Conservation (phyloP, 352 stramenopile genomes). For the Phytophthora pini region DNA sequence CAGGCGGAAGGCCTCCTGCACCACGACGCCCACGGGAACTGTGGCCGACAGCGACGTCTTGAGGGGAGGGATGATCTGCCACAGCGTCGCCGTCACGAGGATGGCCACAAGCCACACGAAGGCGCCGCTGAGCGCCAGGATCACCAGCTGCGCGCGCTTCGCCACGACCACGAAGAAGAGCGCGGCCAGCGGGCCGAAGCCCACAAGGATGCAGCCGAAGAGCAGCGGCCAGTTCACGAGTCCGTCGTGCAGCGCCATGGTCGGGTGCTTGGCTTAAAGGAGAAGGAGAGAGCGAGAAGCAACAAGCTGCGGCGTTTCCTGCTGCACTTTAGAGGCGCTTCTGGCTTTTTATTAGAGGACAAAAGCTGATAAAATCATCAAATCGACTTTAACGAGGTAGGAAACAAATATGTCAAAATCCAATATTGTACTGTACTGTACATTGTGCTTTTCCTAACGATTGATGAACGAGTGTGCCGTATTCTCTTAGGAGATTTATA, state of each 20-base stretch:
- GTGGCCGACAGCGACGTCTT: slow-evolving; percentile 79
- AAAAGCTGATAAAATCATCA: no score
- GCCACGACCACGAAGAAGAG: slow-evolving; percentile 85
- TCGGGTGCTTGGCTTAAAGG: slow-evolving; percentile 1
- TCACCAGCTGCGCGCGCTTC: slow-evolving; percentile 85
- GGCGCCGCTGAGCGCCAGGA: slow-evolving; percentile 78
- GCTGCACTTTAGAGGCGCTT: neutral
- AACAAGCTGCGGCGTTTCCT: slow-evolving; percentile 1
- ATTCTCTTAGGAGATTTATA: no score
- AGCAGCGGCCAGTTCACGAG: slow-evolving; percentile 87
- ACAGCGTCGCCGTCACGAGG: slow-evolving; percentile 77
- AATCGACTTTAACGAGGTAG: no score
- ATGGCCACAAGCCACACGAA: slow-evolving; percentile 88
- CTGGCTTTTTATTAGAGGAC: slow-evolving; percentile 9
- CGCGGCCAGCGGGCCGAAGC: slow-evolving; percentile 72
- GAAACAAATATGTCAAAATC: no score
- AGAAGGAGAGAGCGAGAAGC: neutral
- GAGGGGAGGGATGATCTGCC: slow-evolving; percentile 77
- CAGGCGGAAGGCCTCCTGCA: slow-evolving; percentile 75
- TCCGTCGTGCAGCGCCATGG: slow-evolving; percentile 73
- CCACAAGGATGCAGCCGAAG: slow-evolving; percentile 83
- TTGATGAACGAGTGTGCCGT: no score
- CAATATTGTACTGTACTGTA: no score
- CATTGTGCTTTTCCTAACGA: no score
- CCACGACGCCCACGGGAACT: slow-evolving; percentile 68